Evolutionary conservation across 2,329 filamentous ascomycete species (phyloP).

Genomic region (Talaromyces albobiverticillius): DNA sequence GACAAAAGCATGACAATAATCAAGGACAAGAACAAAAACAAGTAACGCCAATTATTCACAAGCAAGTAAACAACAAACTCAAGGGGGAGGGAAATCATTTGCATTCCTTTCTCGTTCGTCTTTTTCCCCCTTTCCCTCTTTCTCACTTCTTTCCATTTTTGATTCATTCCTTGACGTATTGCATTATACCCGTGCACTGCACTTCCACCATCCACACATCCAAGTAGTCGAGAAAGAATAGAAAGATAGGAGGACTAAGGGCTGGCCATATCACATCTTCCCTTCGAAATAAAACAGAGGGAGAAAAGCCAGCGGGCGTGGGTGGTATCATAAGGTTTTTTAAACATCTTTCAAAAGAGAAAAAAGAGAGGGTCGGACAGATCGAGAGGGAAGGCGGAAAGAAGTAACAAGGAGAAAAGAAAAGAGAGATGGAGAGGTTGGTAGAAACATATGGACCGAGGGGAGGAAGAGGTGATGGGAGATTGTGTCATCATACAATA

Average conservation of each 20-base stretch:
- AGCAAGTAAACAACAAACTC: too few relatives aligned
- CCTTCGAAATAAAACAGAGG: not conserved
- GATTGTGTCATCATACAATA: too few relatives aligned
- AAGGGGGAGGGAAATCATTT: too few relatives aligned
- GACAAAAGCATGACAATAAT: too few relatives aligned
- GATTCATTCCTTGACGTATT: not conserved
- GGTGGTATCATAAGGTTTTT: slow-evolving; percentile 7
- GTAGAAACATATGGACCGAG: not conserved
- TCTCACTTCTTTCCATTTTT: too few relatives aligned
- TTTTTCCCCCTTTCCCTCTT: too few relatives aligned
- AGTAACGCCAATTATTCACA: too few relatives aligned
- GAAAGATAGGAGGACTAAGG: not conserved
- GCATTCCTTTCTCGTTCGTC: too few relatives aligned
- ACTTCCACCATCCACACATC: too few relatives aligned
- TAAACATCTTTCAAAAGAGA: slow-evolving; percentile 21
- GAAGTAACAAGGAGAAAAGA: slow-evolving; percentile 12
- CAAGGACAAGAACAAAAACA: too few relatives aligned
- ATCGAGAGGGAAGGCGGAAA: not conserved
- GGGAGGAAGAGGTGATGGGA: not conserved
- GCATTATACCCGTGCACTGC: too few relatives aligned
- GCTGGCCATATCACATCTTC: not conserved
- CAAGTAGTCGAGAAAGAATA: not conserved
- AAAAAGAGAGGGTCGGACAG: slow-evolving; percentile 14
- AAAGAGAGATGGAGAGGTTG: slow-evolving; percentile 5
- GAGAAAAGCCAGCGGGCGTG: not conserved